phyloP scores from a whole-genome alignment of 768 basidiomycete species.

The Auricularia sp. region DNA sequence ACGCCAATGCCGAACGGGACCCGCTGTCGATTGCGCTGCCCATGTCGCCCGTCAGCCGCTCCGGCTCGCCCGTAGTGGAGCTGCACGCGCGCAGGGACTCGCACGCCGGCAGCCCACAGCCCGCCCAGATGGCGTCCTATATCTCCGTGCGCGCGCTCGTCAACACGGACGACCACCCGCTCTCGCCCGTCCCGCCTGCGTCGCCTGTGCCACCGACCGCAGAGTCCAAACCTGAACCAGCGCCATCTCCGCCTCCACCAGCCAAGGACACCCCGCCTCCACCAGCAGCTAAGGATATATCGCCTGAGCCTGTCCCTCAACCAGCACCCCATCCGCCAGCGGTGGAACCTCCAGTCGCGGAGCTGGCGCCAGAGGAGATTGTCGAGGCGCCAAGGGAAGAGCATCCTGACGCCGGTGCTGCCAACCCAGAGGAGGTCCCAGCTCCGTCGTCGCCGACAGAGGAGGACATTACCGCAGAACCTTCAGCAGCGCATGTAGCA shows the following conservation, averaged over 20 bases:
- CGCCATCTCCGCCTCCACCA: slow-evolving; percentile 1
- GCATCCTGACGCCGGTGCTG: neutral
- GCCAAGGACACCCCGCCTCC: neutral
- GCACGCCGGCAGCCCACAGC: neutral
- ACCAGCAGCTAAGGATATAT: neutral
- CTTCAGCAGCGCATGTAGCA: neutral
- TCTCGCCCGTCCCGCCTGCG: neutral
- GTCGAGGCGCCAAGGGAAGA: neutral
- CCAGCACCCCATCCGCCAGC: too few species aligned
- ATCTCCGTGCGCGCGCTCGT: neutral
- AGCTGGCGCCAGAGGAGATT: neutral
- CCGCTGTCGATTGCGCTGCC: slow-evolving; percentile 10
- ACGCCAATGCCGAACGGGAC: slow-evolving; percentile 2
- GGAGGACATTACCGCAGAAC: neutral
- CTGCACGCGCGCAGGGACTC: neutral
- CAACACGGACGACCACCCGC: neutral
- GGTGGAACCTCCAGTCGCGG: neutral
- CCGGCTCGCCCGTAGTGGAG: neutral
- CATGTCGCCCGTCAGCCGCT: slow-evolving; percentile 6
- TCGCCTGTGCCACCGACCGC: neutral
- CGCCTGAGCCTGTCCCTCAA: too few species aligned
- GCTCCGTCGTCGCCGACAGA: neutral
- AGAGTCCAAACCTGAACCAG: neutral
- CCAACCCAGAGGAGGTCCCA: neutral
- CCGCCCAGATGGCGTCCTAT: neutral